Percentiles rank a stretch among this genome's conserved stretches.
phyloP scores from a whole-genome alignment of 768 basidiomycete genomes.

The Psilocybe cubensis region DNA sequence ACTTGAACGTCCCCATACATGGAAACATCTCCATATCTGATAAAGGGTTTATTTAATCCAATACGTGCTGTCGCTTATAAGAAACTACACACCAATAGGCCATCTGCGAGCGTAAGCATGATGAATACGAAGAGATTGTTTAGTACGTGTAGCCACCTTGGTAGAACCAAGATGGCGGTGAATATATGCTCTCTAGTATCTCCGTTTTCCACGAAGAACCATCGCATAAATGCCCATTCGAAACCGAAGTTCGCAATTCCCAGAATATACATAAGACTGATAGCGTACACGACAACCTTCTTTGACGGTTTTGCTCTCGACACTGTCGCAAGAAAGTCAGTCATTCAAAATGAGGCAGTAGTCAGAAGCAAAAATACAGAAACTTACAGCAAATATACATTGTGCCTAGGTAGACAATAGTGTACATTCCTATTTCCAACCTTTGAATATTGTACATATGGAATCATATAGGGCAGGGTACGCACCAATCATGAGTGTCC shows the following conservation, averaged over 20 bases:
- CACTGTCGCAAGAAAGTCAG: not conserved
- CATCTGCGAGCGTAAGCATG: not conserved
- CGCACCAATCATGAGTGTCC: not conserved
- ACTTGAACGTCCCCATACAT: too few species aligned
- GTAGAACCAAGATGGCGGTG: not conserved
- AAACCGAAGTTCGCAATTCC: not conserved
- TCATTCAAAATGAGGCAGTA: not conserved
- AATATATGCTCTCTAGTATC: not conserved
- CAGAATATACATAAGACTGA: not conserved
- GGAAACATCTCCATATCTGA: too few species aligned
- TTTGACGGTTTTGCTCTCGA: not conserved
- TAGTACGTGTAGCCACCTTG: not conserved
- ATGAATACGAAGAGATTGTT: not conserved
- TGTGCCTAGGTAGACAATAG: not conserved
- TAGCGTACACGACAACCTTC: not conserved
- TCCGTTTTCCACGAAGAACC: not conserved
- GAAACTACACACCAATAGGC: too few species aligned
- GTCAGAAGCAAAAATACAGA: too few species aligned
- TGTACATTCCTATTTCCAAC: not conserved
- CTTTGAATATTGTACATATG: not conserved
- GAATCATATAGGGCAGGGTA: not conserved
- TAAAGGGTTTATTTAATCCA: too few species aligned
- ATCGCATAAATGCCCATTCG: not conserved
- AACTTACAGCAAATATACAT: not conserved
- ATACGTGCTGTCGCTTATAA: too few species aligned